Evolutionary conservation across 306 rosid species (phyloP), one percentile per base, ranked within the genome.

Genomic region (Sophora flavescens): DNA sequence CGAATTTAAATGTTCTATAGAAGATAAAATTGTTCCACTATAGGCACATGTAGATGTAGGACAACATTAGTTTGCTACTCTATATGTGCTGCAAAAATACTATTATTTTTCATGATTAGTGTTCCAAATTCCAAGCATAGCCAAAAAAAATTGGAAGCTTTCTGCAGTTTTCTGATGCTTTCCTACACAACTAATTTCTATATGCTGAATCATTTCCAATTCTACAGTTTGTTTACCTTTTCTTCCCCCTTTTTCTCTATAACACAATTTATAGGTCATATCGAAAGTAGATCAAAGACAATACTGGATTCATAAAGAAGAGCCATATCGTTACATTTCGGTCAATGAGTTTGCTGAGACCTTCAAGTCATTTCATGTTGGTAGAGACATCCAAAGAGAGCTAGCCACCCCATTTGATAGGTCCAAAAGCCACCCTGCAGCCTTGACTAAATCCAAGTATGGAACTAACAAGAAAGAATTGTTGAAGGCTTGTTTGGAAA

Each of bases 381-480:
- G 76, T 12, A 41, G 16, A 42, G 48, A 61, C 41, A 77, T 77
- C 39, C 76, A 44, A 33, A 2, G 33, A 42, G 76, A 77, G 68
- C 81, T 68, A 57, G 81, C 70, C 7, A 18, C 68, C 68, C 81
- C 76, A 45, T 77, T 67, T 69, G 51, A 77, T 15, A 77, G 60
- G 75, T 77, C 70, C 6, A 45, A 32, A 8, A 68, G 68, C 76
- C 81, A 77, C 48, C 81, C 62, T 32, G 81, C 81, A 32, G 53
- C 76, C 57, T 58, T 77, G 50, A 33, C 81, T 3, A 58, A 22
- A 45, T 42, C 76, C 16, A 77, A 68, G 47, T 68, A 77, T 3
- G 76, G 81, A 57, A 35, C 60, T 14, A 68, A 12, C 1, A 30
- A 44, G 70, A 77, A 30, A 13, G 81, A 68, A 45, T 22, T 68